These are phyloP conservation scores for Infundibulicybe gibba DNA, from an alignment of 768 basidiomycete genomes.

Conservation along the genomic window DNA sequence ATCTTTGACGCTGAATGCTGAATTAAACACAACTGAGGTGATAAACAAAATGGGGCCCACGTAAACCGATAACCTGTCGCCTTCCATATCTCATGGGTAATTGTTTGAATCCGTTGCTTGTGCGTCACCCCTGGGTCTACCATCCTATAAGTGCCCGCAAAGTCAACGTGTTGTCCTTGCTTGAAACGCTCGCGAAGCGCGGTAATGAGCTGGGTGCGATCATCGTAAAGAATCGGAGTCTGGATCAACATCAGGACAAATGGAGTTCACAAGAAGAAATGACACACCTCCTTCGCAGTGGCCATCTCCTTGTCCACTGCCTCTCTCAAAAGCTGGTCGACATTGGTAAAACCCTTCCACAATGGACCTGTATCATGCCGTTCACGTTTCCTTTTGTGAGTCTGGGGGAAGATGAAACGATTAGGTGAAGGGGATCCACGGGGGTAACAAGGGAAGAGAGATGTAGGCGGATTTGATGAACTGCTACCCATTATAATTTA, in stretches of 20 bases:
- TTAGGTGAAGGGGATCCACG: too few relatives aligned
- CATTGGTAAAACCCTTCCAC: conserved; percentile 4
- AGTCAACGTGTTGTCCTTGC: conserved; percentile 31
- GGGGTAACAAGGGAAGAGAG: too few relatives aligned
- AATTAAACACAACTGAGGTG: conserved; percentile 7
- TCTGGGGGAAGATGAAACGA: too few relatives aligned
- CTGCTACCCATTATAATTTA: too few relatives aligned
- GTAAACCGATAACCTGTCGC: conserved; percentile 48
- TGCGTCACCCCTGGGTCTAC: conserved; percentile 25
- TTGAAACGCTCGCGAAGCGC: conserved; percentile 29
- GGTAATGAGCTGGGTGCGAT: conserved; percentile 25
- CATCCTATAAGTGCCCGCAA: conserved; percentile 36
- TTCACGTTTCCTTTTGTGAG: too few relatives aligned
- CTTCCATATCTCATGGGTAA: conserved; percentile 43
- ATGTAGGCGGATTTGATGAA: too few relatives aligned
- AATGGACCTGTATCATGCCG: neutral
- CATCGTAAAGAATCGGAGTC: conserved; percentile 24
- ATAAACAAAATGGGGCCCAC: conserved; percentile 23
- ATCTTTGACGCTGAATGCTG: conserved; percentile 40
- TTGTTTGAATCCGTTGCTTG: conserved; percentile 36
- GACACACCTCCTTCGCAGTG: conserved; percentile 12
- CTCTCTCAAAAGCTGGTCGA: conserved; percentile 1
- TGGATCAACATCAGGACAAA: conserved; percentile 9
- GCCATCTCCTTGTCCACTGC: conserved; percentile 1
- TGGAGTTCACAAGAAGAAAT: neutral